Evolutionary conservation across 2,329 filamentous ascomycete species (phyloP).

Genomic region (Fusarium palustre): DNA sequence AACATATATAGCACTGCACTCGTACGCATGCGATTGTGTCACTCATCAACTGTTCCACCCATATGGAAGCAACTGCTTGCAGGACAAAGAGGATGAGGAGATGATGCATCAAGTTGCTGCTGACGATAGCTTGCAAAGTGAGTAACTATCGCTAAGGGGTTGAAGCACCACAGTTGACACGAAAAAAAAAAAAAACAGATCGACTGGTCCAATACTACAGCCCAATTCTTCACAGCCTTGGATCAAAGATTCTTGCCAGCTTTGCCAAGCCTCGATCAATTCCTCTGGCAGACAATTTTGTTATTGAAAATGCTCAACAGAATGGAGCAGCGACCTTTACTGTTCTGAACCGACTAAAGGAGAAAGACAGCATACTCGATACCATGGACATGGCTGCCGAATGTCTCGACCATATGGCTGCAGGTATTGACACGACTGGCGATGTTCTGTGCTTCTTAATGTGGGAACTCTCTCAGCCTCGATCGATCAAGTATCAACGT

Average conservation of each 20-base stretch:
- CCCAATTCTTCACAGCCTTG: conserved; percentile 62
- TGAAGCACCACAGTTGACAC: conserved; percentile 19
- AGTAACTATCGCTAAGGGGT: conserved; percentile 40
- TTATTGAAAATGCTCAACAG: conserved; percentile 63
- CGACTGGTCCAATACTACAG: conserved; percentile 69
- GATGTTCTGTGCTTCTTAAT: conserved; percentile 77
- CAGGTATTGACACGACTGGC: conserved; percentile 78
- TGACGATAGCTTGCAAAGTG: conserved; percentile 75
- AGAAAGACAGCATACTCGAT: conserved; percentile 62
- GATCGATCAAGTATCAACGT: conserved; percentile 63
- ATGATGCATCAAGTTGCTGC: conserved; percentile 77
- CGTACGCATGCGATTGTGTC: conserved; percentile 76
- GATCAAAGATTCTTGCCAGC: conserved; percentile 59
- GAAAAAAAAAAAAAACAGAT: conserved; percentile 54
- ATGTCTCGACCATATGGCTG: conserved; percentile 77
- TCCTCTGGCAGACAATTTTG: conserved; percentile 69
- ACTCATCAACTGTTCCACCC: conserved; percentile 78
- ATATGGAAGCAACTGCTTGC: conserved; percentile 70
- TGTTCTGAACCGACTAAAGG: conserved; percentile 68
- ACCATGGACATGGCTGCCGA: conserved; percentile 71
- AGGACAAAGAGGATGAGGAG: conserved; percentile 65
- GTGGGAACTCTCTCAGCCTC: conserved; percentile 75
- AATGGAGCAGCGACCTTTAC: conserved; percentile 65
- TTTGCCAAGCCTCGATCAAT: conserved; percentile 67
- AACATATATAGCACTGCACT: conserved; percentile 61